A percentile compares a stretch with the other conserved stretches of the same genome.
These are phyloP conservation scores for Sporobolomyces pararoseus DNA, from an alignment of 768 basidiomycete genomes.

Conservation along the genomic window DNA sequence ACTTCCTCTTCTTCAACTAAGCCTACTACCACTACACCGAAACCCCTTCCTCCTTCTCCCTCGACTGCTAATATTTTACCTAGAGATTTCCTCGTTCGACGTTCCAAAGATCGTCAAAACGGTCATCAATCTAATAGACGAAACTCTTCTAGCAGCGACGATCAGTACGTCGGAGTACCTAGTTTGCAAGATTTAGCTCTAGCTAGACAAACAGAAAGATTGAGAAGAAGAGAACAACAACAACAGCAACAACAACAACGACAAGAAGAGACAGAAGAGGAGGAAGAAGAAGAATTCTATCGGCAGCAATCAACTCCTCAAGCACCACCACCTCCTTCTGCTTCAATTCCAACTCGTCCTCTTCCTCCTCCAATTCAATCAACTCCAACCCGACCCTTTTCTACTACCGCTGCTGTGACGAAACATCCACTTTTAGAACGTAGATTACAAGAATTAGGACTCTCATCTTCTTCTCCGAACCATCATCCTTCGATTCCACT, in stretches of 20 bases:
- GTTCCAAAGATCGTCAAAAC: no score
- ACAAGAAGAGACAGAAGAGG: not conserved
- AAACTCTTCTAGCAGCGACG: constrained; percentile 7
- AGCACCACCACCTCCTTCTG: no score
- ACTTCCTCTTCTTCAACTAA: no score
- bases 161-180: constrained; percentile 37
- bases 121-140: no score
- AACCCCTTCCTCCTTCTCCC: no score
- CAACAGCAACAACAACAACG: not conserved
- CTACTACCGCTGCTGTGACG: not conserved
- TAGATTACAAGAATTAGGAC: not conserved
- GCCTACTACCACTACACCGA: no score
- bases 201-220: no score
- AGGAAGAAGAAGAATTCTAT: no score
- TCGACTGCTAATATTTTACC: no score
- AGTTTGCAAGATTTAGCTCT: not conserved
- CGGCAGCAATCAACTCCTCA: no score
- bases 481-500: not conserved
- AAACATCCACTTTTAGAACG: not conserved
- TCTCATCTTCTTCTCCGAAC: not conserved
- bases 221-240: not conserved
- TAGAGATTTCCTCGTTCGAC: no score
- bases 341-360: not conserved
- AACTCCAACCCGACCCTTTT: not conserved
- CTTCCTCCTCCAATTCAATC: not conserved